phyloP scores from a whole-genome alignment of 768 basidiomycete species.

The Tricholoma furcatifolium region DNA sequence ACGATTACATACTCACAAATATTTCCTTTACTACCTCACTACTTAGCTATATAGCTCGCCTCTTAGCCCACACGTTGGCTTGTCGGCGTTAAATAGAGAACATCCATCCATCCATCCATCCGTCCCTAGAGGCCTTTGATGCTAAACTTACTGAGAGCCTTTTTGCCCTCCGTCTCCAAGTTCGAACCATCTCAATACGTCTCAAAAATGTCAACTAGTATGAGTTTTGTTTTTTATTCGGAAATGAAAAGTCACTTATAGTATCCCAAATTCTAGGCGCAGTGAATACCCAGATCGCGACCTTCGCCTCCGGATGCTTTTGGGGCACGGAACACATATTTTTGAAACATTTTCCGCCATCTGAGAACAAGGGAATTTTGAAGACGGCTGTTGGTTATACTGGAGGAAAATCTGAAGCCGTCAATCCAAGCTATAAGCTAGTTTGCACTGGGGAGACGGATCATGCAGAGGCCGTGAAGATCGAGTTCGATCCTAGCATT shows the following conservation, averaged over 20 bases:
- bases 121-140: constrained; percentile 12
- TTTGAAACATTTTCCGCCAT: constrained; percentile 71
- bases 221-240: constrained; percentile 4
- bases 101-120: too few relatives aligned
- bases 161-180: constrained; percentile 18
- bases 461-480: constrained; percentile 86
- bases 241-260: not conserved
- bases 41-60: too few relatives aligned
- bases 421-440: constrained; percentile 62
- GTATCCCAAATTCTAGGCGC: constrained; percentile 10
- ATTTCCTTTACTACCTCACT: too few relatives aligned
- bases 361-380: constrained; percentile 71
- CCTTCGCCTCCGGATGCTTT: constrained; percentile 69
- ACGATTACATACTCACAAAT: too few relatives aligned
- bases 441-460: constrained; percentile 83
- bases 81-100: too few relatives aligned
- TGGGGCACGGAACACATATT: constrained; percentile 90
- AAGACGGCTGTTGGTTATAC: constrained; percentile 80
- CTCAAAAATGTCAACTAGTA: constrained; percentile 40
- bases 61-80: too few relatives aligned
- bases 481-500: constrained; percentile 80
- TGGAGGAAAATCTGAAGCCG: constrained; percentile 56
- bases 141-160: constrained; percentile 25
- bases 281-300: constrained; percentile 35
- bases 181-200: constrained; percentile 39